Base-by-base conservation (phyloP, 2,329 filamentous ascomycete genomes). In the Exserohilum turcica region DNA sequence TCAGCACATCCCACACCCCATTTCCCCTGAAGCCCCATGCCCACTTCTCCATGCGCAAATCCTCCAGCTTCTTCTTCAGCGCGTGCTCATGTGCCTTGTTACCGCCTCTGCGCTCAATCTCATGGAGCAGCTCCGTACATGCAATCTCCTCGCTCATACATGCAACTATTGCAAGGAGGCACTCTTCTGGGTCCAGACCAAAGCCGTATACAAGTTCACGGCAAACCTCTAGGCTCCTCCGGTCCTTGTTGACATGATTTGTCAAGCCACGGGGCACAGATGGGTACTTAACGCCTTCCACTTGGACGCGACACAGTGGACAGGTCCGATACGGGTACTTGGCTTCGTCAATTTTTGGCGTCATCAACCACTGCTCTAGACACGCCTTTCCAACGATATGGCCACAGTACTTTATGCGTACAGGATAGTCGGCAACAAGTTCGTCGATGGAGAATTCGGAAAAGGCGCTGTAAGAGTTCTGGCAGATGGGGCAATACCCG, bases 331-430 rank as follows among this genome's bases (percentile, higher is more conserved):
- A 16, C 5, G 64, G 61, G 10, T 63, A 65, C 32, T 59, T 64
- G 0, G 63, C 63, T 19, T 56, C 52, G 10, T 66, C 56, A 1
- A 58, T 59, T 33, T 62, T 59, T 1, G 63, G 64, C 2, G 61
- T 65, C 3, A 39, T 13, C 59, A 67, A 64, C 66, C 64, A 68
- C 21, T 48, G 49, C 48, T 65, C 61, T 5, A 68, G 56, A 43
- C 66, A 68, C 0, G 44, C 18, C 29, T 65, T 68, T 4, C 66
- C 66, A 5, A 67, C 36, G 13, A 66, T 24, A 38, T 68, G 66
- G 2, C 66, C 64, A 29, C 66, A 68, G 43, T 65, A 46, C 29
- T 67, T 68, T 44, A 68, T 67, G 2, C 60, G 58, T 2, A 66
- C 60, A 6, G 64, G 63, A 24, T 56, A 67, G 46, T 68, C 66